Evolutionary conservation across 805 yeast species (phyloP), one percentile per base, ranked within the genome.

Genomic region (Torulaspora microellipsoides): DNA sequence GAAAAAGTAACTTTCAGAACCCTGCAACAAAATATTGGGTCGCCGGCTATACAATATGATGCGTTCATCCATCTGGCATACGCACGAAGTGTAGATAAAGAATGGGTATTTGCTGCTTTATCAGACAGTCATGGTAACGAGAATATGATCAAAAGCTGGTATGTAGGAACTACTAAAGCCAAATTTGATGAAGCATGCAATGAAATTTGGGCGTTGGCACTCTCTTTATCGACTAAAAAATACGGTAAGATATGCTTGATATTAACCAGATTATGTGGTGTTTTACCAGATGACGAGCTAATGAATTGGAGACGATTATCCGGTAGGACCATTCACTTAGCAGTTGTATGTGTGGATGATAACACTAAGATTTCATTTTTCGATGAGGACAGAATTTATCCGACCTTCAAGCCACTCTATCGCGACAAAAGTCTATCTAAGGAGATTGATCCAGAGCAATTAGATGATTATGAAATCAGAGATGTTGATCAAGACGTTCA

Each of bases 101-200:
- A 78, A 42, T 91, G 96, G 96, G 72, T 88, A 34, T 78, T 81
- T 15, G 95, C 87, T 0, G 83, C 95, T 0, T 88, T 97, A 95
- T 73, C 93, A 0, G 96, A 91, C 56, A 91, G 90, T 38, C 74
- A 76, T 59, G 96, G 96, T 0, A 69, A 71, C 3, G 71, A 78
- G 10, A 76, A 81, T 13, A 72, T 71, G 36, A 75, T 81, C 0
- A 81, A 78, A 51, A 74, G 88, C 0, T 85, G 91, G 90, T 73
- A 71, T 52, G 72, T 58, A 59, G 65, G 66, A 41, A 54, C 52
- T 42, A 56, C 67, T 0, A 66, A 56, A 32, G 51, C 55, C 2
- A 55, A 64, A n/a, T 73, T 79, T 56, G 80, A 80, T 31, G 67
- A 72, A 0, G 78, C 83, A 2, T 75, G 85, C 48, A 79, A 77